Percentiles rank a stretch among this genome's conserved stretches.
Conservation (phyloP, 208 protist genomes). For the Trypanosoma caninum region DNA sequence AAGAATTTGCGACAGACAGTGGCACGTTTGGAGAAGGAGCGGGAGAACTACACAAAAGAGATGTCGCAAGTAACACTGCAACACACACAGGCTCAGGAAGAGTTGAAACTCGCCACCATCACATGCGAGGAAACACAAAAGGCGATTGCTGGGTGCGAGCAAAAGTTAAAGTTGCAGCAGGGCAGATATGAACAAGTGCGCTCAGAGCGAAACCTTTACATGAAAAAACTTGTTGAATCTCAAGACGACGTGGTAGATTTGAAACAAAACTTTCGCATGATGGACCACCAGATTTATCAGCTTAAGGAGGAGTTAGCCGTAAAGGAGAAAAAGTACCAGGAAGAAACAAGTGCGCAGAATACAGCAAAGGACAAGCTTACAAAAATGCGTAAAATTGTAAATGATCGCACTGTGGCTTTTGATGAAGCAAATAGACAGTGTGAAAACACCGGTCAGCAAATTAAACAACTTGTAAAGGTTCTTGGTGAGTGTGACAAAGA, state of each 20-base stretch:
- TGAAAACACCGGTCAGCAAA: constrained; percentile 73
- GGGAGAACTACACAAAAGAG: constrained; percentile 85
- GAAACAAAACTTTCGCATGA: constrained; percentile 96
- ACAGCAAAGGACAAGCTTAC: constrained; percentile 60
- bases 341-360: constrained; percentile 55
- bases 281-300: constrained; percentile 95
- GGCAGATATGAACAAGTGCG: constrained; percentile 93
- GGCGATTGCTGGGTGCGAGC: constrained; percentile 92
- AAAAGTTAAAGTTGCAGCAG: constrained; percentile 71
- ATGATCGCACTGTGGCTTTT: constrained; percentile 56
- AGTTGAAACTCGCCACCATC: constrained; percentile 90
- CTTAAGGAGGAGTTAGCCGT: constrained; percentile 95
- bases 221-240: constrained; percentile 96
- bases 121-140: constrained; percentile 94
- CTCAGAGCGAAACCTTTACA: constrained; percentile 96
- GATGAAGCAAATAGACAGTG: constrained; percentile 47
- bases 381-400: constrained; percentile 67
- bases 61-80: constrained; percentile 84
- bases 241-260: constrained; percentile 97
- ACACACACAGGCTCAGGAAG: constrained; percentile 84
- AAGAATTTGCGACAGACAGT: constrained; percentile 48
- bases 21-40: constrained; percentile 89
- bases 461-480: constrained; percentile 94
- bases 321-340: constrained; percentile 67
- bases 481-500: constrained; percentile 93